Percentiles rank a stretch among this genome's conserved stretches.
Evolutionary conservation across 1,284 basidiomycete genomes (phyloP).

Genomic region (Ceraceosorus guamensis): DNA sequence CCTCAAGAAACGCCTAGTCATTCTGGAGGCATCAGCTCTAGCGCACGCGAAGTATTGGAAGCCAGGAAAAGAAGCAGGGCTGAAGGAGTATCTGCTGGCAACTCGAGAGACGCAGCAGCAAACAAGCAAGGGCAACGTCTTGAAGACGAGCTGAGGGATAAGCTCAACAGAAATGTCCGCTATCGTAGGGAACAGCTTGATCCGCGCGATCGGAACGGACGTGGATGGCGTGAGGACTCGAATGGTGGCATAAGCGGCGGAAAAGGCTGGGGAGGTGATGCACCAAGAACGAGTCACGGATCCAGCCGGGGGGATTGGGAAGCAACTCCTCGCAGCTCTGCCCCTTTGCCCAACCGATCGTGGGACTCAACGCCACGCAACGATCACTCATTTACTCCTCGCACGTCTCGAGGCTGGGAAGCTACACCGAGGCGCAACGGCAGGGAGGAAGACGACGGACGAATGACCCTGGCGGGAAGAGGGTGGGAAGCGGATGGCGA

Average conservation of each 20-base stretch:
- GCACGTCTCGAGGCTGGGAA: constrained; percentile 24
- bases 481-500: constrained; percentile 37
- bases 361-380: constrained; percentile 29
- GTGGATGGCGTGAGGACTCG: neutral
- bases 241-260: neutral
- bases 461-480: constrained; percentile 27
- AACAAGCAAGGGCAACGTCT: neutral
- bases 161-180: constrained; percentile 6
- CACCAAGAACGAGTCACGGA: neutral
- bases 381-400: constrained; percentile 12
- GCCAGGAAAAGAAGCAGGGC: no score
- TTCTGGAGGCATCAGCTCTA: no score
- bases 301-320: constrained; percentile 2
- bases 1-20: no score
- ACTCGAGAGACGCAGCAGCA: no score
- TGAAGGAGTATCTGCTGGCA: no score
- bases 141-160: constrained; percentile 5
- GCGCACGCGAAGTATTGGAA: no score
- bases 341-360: constrained; percentile 12
- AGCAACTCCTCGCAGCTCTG: constrained; percentile 5
- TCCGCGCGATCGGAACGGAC: neutral
- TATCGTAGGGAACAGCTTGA: no score
- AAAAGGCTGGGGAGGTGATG: neutral
- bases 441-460: constrained; percentile 54
- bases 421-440: constrained; percentile 51